These are phyloP conservation scores for Albifimbria verrucaria DNA, from an alignment of 2,329 filamentous ascomycete species.

Conservation along the genomic window DNA sequence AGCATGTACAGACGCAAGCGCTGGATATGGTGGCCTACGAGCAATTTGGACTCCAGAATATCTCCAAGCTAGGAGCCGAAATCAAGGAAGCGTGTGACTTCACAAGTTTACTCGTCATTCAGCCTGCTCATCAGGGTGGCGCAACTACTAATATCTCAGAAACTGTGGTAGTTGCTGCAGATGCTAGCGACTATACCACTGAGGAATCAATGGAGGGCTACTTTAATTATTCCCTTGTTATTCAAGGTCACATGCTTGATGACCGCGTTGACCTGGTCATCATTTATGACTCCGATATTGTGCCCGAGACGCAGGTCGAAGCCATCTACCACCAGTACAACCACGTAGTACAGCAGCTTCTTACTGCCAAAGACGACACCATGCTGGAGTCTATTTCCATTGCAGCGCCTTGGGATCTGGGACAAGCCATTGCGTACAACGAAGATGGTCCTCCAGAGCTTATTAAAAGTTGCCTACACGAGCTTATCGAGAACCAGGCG, in stretches of 20 bases:
- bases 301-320: neutral
- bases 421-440: neutral
- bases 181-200: neutral
- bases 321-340: slow-evolving; percentile 4
- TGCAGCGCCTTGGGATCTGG: neutral
- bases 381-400: neutral
- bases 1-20: slow-evolving; percentile 23
- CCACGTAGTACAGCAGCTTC: neutral
- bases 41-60: too few species aligned
- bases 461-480: neutral
- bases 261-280: neutral
- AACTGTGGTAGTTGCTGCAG: neutral
- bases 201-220: neutral
- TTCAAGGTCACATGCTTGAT: neutral
- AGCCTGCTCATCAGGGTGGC: neutral
- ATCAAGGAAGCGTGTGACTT: neutral
- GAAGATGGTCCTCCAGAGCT: neutral
- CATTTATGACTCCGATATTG: slow-evolving; percentile 1
- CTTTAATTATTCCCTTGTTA: slow-evolving; percentile 3
- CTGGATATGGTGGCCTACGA: too few species aligned
- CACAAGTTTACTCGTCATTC: neutral
- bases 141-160: neutral
- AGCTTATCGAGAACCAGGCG: neutral
- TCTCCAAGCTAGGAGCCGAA: too few species aligned
- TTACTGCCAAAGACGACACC: neutral